These are phyloP conservation scores for Podila clonocystis DNA, from an alignment of 192 early-diverging fungal genomes.

Conservation along the genomic window DNA sequence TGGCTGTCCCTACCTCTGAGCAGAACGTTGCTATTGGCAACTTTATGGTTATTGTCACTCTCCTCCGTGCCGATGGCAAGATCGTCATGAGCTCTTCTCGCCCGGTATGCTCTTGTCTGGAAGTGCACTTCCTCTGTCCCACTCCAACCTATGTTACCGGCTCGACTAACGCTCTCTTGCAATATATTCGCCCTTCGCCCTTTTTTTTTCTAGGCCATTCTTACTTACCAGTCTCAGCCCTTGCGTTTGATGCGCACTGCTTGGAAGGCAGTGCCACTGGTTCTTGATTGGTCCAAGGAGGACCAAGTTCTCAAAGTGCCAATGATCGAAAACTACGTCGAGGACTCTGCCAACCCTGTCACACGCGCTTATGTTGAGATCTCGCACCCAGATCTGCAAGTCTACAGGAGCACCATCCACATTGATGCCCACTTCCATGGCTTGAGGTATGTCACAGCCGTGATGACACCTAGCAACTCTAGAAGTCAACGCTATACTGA, in stretches of 20 bases:
- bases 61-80: slow-evolving; percentile 36
- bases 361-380: slow-evolving; percentile 54
- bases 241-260: slow-evolving; percentile 51
- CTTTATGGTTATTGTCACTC: slow-evolving; percentile 29
- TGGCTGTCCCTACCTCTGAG: slow-evolving; percentile 53
- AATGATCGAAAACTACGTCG: slow-evolving; percentile 55
- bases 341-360: slow-evolving; percentile 52
- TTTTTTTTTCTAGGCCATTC: slow-evolving; percentile 44
- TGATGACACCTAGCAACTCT: neutral
- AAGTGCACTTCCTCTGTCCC: neutral
- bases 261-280: slow-evolving; percentile 53
- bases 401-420: slow-evolving; percentile 59
- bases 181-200: neutral
- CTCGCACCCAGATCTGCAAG: slow-evolving; percentile 54
- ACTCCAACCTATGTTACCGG: no score
- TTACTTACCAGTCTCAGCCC: slow-evolving; percentile 52
- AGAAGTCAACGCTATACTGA: neutral
- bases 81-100: slow-evolving; percentile 54
- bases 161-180: neutral
- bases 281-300: slow-evolving; percentile 54
- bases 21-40: slow-evolving; percentile 53
- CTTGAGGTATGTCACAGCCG: slow-evolving; percentile 49
- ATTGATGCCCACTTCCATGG: slow-evolving; percentile 67
- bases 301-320: slow-evolving; percentile 51
- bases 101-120: slow-evolving; percentile 48